Evolutionary conservation across 208 protist genomes (phyloP), one percentile per base, ranked within the genome.

Genomic region (Acanthamoeba triangularis): DNA sequence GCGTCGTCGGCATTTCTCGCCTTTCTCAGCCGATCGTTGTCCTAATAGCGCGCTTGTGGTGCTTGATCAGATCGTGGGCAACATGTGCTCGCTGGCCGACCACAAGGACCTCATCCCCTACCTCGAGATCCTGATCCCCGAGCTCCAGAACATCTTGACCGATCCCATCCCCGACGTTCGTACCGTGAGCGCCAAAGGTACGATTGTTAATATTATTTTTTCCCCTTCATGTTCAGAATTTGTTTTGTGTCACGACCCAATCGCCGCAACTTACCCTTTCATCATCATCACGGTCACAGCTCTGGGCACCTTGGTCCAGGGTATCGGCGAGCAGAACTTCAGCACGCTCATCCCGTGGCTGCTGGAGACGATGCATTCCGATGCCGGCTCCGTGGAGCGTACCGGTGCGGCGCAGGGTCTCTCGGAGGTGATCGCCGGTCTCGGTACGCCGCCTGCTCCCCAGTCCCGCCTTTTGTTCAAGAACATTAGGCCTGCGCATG

Each of bases 91-190:
- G 33, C 93, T 99, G 28, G 96, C 98, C 2, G 95, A 97, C 56
- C 96, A 98, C 25, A 98, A 97, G 67, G 97, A 98, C 65, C 65
- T 98, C 4, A 41, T 96, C 18, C 97, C 98, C 18, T 98, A 98
- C 93, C 74, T 98, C 14, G 37, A 59, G n/a, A 47, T 91, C 25
- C 80, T 99, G 23, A 74, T 98, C 33, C 96, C 96, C 35, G 90
- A 96, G 25, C 95, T 99, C 28, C 94, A 97, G 72, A 74, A 95
- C 16, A 95, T 97, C 18, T 76, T 99, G 6, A 44, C 97, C 13
- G 98, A 99, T 94, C 97, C 98, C 37, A 98, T 98, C 54, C 98
- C 98, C 84, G 97, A 98, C 69, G 97, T 99, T 25, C 96, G 98
- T 67, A 90, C 80, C 59, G 67, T 76, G 33, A 67, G 56, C 72